phyloP scores from a whole-genome alignment of 345 rosid species.

The Syzygium aromaticum region DNA sequence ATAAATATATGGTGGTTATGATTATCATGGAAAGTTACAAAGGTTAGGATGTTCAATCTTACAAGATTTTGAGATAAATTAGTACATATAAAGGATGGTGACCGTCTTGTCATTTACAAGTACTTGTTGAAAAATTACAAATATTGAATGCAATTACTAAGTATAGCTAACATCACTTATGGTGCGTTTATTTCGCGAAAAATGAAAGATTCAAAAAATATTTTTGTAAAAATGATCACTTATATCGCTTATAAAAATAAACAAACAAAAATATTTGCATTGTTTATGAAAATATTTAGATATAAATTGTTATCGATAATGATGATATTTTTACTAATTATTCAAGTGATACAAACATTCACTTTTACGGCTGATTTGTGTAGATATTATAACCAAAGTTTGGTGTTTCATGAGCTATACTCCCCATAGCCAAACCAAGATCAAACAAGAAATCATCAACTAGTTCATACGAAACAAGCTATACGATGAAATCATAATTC shows the following conservation, averaged over 20 bases:
- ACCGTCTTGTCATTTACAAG: background rate
- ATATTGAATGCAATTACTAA: background rate
- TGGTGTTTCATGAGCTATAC: background rate
- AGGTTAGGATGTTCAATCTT: background rate
- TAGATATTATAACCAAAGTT: background rate
- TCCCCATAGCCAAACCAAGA: background rate
- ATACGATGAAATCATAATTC: no score
- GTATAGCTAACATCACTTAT: background rate
- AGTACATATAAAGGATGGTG: background rate
- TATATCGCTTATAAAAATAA: background rate
- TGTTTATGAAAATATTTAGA: background rate
- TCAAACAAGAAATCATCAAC: no score
- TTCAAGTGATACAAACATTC: background rate
- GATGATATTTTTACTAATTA: background rate
- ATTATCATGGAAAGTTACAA: background rate
- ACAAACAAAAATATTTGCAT: background rate
- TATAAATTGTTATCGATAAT: background rate
- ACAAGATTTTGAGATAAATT: background rate
- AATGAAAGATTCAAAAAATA: background rate
- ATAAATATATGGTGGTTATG: background rate
- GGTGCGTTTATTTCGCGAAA: accelerated
- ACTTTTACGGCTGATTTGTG: background rate
- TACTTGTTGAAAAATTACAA: background rate
- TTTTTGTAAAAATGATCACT: background rate
- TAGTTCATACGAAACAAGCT: no score